phyloP scores from a whole-genome alignment of 805 yeast genomes.

The Candida tallmaniae region DNA sequence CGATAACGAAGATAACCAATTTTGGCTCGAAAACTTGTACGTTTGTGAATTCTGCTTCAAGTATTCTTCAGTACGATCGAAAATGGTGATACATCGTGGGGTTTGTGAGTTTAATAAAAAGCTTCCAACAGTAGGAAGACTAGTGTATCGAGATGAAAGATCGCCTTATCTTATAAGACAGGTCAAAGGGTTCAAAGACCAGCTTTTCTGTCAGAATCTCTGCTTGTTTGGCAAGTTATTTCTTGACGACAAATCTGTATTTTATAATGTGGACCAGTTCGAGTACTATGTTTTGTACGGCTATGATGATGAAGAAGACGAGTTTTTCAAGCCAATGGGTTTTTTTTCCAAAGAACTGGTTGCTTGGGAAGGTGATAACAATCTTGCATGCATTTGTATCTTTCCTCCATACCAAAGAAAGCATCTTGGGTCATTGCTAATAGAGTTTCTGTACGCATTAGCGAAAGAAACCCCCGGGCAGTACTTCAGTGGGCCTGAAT shows the following conservation, averaged over 20 bases:
- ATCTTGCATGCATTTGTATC: conserved; percentile 84
- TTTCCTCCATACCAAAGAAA: conserved; percentile 89
- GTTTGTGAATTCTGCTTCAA: conserved; percentile 86
- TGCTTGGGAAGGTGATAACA: conserved; percentile 70
- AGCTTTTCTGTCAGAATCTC: conserved; percentile 74
- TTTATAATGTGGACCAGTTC: conserved; percentile 71
- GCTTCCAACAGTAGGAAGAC: conserved; percentile 54
- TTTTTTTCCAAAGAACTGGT: conserved; percentile 85
- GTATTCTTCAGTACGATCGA: conserved; percentile 50
- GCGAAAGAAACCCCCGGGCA: conserved; percentile 55
- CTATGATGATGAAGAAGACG: conserved; percentile 19
- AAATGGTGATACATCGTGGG: conserved; percentile 47
- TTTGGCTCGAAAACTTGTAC: conserved; percentile 58
- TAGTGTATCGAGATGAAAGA: conserved; percentile 58
- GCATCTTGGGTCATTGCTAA: conserved; percentile 71
- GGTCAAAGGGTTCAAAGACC: conserved; percentile 61
- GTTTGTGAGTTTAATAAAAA: conserved; percentile 34
- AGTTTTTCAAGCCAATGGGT: conserved; percentile 62
- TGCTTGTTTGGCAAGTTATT: conserved; percentile 84
- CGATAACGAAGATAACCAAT: background rate
- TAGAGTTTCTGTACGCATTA: conserved; percentile 77
- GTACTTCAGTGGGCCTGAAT: conserved; percentile 80
- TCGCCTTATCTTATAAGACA: conserved; percentile 49
- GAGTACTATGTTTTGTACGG: conserved; percentile 76
- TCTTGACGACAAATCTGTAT: conserved; percentile 84